A percentile compares a stretch with the other conserved stretches of the same genome.
Evolutionary conservation across 768 basidiomycete species (phyloP).

Genomic region (Psilocybe cubensis): DNA sequence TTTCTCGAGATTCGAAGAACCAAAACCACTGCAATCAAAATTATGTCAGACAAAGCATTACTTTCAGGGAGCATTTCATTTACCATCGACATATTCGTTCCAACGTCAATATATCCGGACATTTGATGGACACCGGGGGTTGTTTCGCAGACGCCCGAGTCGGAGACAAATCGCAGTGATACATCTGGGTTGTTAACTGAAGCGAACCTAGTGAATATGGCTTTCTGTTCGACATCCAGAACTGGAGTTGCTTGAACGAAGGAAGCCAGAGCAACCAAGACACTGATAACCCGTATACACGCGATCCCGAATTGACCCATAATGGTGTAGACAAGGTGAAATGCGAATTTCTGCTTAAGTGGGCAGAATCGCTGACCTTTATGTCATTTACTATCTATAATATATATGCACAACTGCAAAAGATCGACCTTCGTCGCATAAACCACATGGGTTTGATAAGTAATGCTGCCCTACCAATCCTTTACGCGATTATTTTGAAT

Average conservation of each 20-base stretch:
- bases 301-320: neutral
- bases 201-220: slow-evolving; percentile 19
- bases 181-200: slow-evolving; percentile 26
- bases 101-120: slow-evolving; percentile 66
- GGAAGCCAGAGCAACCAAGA: neutral
- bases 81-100: slow-evolving; percentile 62
- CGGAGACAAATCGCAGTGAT: slow-evolving; percentile 49
- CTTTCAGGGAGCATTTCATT: neutral
- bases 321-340: neutral
- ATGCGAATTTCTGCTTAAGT: neutral
- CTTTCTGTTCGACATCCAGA: neutral
- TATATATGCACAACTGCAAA: neutral
- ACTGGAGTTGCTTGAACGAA: slow-evolving; percentile 14
- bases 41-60: neutral
- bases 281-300: neutral
- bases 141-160: slow-evolving; percentile 70
- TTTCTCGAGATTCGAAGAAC: slow-evolving; percentile 69
- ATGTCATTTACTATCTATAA: neutral
- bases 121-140: slow-evolving; percentile 61
- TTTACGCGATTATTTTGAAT: neutral
- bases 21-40: slow-evolving; percentile 62
- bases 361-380: neutral
- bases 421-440: neutral
- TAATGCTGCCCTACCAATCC: neutral
- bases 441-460: slow-evolving; percentile 11